Base-by-base conservation (phyloP, 1,284 basidiomycete species). In the Albatrellus sp. region DNA sequence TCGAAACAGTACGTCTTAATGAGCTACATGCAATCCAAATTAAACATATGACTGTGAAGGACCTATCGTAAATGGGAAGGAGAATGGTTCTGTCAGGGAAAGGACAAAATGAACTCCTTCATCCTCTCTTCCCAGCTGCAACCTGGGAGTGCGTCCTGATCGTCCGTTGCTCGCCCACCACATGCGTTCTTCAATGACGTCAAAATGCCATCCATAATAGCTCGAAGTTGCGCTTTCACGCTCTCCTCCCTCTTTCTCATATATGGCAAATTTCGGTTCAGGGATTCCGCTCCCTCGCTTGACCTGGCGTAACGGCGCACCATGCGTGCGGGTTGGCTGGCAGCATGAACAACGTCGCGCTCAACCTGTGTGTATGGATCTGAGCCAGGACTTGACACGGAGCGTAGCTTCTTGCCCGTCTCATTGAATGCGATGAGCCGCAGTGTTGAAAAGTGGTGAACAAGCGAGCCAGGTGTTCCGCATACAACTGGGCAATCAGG, bases 381-480 rank as follows among this genome's bases (percentile, higher is more conserved):
- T 14, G 64, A 67, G 29, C 60, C 57, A 2, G 69, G 65, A 4
- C 56, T 56, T 0, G 63, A 52, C 42, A 71, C 50, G 2, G 56
- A 53, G 37, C 59, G 46, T 30, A 77, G 53, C 17, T 65, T 50
- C 8, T 52, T 48, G 24, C 50, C 57, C n/a, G 69, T 70, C 45
- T 66, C 50, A 41, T 73, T 65, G 60, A 65, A 77, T 6, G 67
- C 73, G 55, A 79, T 71, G 46, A 54, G 61, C 34, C 62, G 55
- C 24, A 85, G 63, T 20, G 54, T 66, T 9, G 63, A 45, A 58
- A 70, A 85, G 62, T 75, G 80, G 60, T 84, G 79, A 6, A 79
- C 71, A 52, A 86, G 61, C 6, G 81, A 85, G 12, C 82, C 82
- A n/a, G 83, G 80, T 5, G 82, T 86, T 54, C 83, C 82, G 52